A percentile compares a stretch with the other conserved stretches of the same genome.
These are phyloP conservation scores for Arthrobotrys iridis DNA, from an alignment of 2,329 filamentous ascomycete species.

Conservation along the genomic window DNA sequence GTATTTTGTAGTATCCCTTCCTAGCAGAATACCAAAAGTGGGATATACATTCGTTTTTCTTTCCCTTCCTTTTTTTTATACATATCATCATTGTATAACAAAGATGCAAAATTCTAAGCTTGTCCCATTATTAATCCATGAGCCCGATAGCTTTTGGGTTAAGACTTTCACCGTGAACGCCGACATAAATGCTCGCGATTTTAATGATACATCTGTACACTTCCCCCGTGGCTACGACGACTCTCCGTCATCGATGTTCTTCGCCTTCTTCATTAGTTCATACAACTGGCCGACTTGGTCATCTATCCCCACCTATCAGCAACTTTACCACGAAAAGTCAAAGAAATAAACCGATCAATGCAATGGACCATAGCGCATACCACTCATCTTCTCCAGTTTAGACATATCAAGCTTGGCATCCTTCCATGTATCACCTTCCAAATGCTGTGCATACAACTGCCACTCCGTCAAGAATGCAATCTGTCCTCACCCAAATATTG, in stretches of 20 bases:
- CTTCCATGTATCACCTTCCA: conserved; percentile 87
- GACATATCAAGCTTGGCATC: conserved; percentile 82
- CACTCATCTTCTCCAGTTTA: conserved; percentile 94
- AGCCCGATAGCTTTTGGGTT: not conserved
- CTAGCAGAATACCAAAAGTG: conserved; percentile 24
- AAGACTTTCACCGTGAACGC: not conserved
- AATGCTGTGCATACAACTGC: conserved; percentile 91
- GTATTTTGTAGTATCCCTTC: too few relatives aligned
- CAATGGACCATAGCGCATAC: too few relatives aligned
- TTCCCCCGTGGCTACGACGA: not conserved
- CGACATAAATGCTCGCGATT: conserved; percentile 10
- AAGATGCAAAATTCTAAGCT: conserved; percentile 6
- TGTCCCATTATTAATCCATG: not conserved
- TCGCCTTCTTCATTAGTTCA: conserved; percentile 75
- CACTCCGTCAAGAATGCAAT: conserved; percentile 96
- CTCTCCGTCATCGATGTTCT: conserved; percentile 13
- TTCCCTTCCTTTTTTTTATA: not conserved
- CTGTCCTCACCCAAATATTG: conserved; percentile 63
- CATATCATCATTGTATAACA: conserved; percentile 7
- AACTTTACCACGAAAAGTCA: not conserved
- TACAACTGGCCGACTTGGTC: conserved; percentile 94
- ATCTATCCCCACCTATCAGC: conserved; percentile 66
- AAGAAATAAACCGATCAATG: too few relatives aligned
- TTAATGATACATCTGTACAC: not conserved
- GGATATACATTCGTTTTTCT: conserved; percentile 24